These are phyloP conservation scores for Endotrypanum monterogeii DNA, from an alignment of 208 protist species.

Conservation along the genomic window DNA sequence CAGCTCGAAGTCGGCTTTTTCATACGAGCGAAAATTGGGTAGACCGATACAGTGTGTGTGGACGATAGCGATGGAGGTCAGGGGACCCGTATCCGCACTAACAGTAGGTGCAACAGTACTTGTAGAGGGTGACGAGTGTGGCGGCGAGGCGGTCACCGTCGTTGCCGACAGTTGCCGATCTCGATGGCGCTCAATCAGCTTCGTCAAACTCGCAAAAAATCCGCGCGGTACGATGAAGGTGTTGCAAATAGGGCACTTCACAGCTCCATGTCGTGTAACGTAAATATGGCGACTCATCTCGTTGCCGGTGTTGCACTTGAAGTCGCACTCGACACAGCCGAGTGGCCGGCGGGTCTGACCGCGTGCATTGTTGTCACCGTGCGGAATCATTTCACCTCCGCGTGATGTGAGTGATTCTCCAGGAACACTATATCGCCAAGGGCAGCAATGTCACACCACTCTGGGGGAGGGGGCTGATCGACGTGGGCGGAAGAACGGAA, in stretches of 20 bases:
- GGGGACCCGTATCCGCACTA: background rate
- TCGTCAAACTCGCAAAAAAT: slow-evolving; percentile 34
- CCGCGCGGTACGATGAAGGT: slow-evolving; percentile 38
- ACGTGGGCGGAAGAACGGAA: background rate
- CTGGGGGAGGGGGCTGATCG: no score
- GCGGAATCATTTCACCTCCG: slow-evolving; percentile 1
- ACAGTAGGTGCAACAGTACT: background rate
- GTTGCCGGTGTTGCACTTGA: slow-evolving; percentile 32
- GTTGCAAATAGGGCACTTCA: slow-evolving; percentile 40
- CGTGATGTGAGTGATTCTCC: background rate
- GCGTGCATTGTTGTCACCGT: slow-evolving; percentile 1
- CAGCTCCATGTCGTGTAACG: slow-evolving; percentile 33
- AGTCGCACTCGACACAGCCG: slow-evolving; percentile 36
- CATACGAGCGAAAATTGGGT: slow-evolving; percentile 28
- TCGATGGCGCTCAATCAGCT: slow-evolving; percentile 29
- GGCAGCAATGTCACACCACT: background rate
- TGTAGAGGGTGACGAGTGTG: background rate
- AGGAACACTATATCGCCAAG: background rate
- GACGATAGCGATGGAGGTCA: slow-evolving; percentile 21
- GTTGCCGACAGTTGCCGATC: background rate
- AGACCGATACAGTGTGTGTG: slow-evolving; percentile 18
- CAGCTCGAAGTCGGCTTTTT: slow-evolving; percentile 32
- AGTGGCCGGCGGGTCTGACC: slow-evolving; percentile 13
- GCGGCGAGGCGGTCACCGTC: background rate
- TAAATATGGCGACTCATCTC: slow-evolving; percentile 41